phyloP scores from a whole-genome alignment of 164 flowering plant species.

The Taxillus chinensis region DNA sequence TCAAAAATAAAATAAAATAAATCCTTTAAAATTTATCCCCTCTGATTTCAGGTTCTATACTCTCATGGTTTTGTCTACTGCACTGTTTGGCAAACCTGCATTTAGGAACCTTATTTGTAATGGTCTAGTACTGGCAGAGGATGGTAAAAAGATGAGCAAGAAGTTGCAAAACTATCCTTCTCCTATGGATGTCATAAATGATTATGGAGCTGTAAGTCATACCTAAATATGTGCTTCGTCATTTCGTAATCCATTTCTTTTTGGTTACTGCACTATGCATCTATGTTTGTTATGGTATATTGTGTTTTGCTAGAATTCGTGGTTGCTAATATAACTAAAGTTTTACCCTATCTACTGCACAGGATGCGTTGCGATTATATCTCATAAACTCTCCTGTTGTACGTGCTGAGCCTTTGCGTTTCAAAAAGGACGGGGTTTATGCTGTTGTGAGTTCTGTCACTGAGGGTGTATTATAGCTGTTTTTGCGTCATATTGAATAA shows the following conservation, averaged over 20 bases:
- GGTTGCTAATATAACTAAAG: neutral
- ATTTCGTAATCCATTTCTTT: no score
- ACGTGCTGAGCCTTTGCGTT: conserved; percentile 89
- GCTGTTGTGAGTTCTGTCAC: conserved; percentile 57
- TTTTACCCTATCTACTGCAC: conserved; percentile 6
- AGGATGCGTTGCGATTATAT: conserved; percentile 92
- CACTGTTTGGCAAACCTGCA: conserved; percentile 91
- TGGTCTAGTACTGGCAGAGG: conserved; percentile 93
- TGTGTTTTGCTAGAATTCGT: neutral
- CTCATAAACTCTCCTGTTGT: conserved; percentile 96
- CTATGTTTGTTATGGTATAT: neutral
- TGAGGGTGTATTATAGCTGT: neutral
- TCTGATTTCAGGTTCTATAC: conserved; percentile 76
- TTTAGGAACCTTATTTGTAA: conserved; percentile 94
- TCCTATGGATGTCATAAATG: conserved; percentile 71
- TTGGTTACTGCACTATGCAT: no score
- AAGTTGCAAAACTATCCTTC: conserved; percentile 83
- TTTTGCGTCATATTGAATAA: conserved; percentile 1
- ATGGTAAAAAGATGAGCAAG: conserved; percentile 98
- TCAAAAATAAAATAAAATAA: no score
- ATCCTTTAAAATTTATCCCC: neutral
- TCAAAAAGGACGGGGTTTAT: conserved; percentile 90
- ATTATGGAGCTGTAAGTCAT: conserved; percentile 87
- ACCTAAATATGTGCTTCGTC: neutral
- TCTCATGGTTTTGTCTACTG: conserved; percentile 94